A percentile compares a stretch with the other conserved stretches of the same genome.
Conservation (phyloP, 805 yeast genomes). For the Cyberlindnera subsufficiens region DNA sequence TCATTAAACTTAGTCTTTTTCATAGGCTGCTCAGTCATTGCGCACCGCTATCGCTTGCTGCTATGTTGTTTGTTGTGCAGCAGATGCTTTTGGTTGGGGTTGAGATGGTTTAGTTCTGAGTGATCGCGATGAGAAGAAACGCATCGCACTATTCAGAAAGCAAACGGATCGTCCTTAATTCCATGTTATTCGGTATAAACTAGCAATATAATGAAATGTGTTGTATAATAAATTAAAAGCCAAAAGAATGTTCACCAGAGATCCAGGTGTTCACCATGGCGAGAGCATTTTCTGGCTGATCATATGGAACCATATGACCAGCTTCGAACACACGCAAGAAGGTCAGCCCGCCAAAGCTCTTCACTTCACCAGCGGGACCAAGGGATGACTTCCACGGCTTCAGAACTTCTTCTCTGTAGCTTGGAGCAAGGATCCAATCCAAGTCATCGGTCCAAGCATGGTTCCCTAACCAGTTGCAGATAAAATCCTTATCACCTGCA, state of each 20-base stretch:
- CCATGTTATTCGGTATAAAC: no score
- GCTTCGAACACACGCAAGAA: slow-evolving; percentile 75
- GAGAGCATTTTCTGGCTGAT: slow-evolving; percentile 71
- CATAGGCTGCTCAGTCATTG: background rate
- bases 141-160: no score
- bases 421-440: slow-evolving; percentile 54
- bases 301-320: slow-evolving; percentile 91
- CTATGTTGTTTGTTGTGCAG: no score
- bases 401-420: slow-evolving; percentile 38
- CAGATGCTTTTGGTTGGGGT: no score
- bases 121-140: no score
- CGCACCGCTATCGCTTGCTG: no score
- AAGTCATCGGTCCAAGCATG: slow-evolving; percentile 72
- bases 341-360: slow-evolving; percentile 64
- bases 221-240: slow-evolving; percentile 2
- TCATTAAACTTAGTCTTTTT: slow-evolving; percentile 2
- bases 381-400: slow-evolving; percentile 37
- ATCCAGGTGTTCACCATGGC: slow-evolving; percentile 76
- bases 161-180: no score
- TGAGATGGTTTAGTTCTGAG: no score
- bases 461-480: slow-evolving; percentile 92
- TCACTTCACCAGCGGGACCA: slow-evolving; percentile 62
- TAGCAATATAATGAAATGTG: no score
- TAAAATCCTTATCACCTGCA: slow-evolving; percentile 93
- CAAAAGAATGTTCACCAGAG: slow-evolving; percentile 33